These are phyloP conservation scores for Eutypa lata DNA, from an alignment of 2,329 filamentous ascomycete genomes.

Conservation along the genomic window DNA sequence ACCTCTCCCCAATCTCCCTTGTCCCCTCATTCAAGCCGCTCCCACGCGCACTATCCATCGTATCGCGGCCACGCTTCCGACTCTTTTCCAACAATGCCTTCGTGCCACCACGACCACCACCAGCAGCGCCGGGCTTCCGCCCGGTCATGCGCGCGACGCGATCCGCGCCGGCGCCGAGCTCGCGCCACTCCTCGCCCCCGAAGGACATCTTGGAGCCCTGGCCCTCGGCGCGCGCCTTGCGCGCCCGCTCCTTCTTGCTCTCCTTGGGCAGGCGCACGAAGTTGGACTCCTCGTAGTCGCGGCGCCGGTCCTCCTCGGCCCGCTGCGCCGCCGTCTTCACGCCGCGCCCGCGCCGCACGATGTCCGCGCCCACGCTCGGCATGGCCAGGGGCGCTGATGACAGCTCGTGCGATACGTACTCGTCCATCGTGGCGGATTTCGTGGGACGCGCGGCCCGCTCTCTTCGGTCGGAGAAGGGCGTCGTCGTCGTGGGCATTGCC, in stretches of 20 bases:
- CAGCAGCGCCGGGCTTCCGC: constrained; percentile 59
- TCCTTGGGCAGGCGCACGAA: constrained; percentile 82
- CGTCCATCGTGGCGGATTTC: constrained; percentile 84
- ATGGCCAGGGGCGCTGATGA: constrained; percentile 77
- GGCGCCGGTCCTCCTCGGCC: constrained; percentile 72
- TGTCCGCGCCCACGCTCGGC: constrained; percentile 89
- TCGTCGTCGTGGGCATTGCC: constrained; percentile 66
- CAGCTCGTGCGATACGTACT: constrained; percentile 84
- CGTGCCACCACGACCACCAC: constrained; percentile 52
- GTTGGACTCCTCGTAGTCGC: constrained; percentile 88
- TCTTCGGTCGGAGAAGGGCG: constrained; percentile 48
- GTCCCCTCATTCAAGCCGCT: constrained; percentile 49
- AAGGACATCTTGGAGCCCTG: constrained; percentile 60
- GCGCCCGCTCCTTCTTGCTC: constrained; percentile 79
- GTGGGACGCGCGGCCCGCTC: constrained; percentile 60
- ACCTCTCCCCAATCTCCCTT: constrained; percentile 67
- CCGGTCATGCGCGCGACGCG: constrained; percentile 81
- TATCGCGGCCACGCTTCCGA: constrained; percentile 72
- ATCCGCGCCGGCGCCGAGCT: constrained; percentile 80
- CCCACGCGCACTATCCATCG: constrained; percentile 64
- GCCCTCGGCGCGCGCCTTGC: constrained; percentile 46
- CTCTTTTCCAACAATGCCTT: constrained; percentile 74
- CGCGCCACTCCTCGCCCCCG: constrained; percentile 91
- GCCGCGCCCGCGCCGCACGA: constrained; percentile 73
- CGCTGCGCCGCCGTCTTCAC: constrained; percentile 76